Evolutionary conservation across 108 stramenopile species (phyloP).

Genomic region (Tribonema minus): DNA sequence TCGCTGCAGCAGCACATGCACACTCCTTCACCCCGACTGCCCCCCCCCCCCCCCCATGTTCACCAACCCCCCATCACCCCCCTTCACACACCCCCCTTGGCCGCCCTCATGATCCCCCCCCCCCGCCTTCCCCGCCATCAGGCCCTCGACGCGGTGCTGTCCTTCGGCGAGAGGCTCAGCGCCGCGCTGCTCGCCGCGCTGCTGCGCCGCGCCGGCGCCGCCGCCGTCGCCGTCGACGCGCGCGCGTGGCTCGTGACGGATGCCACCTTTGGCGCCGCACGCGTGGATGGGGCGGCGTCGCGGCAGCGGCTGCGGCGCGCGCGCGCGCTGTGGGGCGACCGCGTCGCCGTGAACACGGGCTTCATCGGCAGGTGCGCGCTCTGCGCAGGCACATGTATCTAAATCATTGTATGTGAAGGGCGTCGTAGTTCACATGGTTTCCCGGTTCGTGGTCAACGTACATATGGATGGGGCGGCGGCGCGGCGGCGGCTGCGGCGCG

Average conservation of each 20-base stretch:
- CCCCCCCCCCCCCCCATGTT: no score
- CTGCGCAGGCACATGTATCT: no score
- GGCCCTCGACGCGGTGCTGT: background rate
- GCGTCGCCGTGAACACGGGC: background rate
- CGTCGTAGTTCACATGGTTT: no score
- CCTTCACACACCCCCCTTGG: no score
- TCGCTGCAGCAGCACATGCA: no score
- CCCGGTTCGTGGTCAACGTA: no score
- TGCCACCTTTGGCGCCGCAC: background rate
- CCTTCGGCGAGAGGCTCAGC: background rate
- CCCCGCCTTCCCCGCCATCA: no score
- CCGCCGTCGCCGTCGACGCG: background rate
- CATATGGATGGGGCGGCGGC: background rate
- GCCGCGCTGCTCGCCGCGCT: background rate
- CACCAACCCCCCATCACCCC: no score
- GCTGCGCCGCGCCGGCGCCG: background rate
- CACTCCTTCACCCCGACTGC: no score
- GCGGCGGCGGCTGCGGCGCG: background rate
- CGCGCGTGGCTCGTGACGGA: background rate
- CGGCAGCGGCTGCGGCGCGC: background rate
- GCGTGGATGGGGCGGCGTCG: background rate
- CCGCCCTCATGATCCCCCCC: no score
- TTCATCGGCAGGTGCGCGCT: background rate
- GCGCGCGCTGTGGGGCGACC: background rate
- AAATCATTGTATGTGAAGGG: no score